Conservation (phyloP, 345 rosid species). For the Firmiana major region DNA sequence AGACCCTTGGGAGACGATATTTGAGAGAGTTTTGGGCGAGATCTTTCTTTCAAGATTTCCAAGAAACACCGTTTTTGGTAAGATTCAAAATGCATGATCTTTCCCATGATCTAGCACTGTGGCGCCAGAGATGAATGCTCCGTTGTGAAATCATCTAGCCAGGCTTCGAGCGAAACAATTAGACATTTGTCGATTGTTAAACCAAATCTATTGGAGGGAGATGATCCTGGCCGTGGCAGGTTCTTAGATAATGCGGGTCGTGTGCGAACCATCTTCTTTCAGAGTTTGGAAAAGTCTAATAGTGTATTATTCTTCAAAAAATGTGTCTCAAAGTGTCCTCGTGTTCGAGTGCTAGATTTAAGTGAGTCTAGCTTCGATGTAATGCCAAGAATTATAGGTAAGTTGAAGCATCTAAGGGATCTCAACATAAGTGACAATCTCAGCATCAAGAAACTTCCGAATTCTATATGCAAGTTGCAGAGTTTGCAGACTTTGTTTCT, state of each 20-base stretch:
- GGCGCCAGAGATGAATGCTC: background rate
- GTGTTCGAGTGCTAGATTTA: background rate
- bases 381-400: background rate
- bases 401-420: background rate
- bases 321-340: background rate
- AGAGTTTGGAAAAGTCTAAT: background rate
- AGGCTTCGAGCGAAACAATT: background rate
- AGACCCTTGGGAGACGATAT: background rate
- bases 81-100: background rate
- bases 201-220: background rate
- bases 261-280: background rate
- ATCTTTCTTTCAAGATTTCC: conserved; percentile 5
- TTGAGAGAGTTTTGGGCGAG: background rate
- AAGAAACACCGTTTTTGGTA: background rate
- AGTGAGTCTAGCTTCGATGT: background rate
- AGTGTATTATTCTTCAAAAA: background rate
- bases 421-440: background rate
- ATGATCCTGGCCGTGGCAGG: background rate
- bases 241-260: background rate
- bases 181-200: background rate
- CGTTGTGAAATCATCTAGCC: background rate
- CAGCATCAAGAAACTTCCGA: background rate
- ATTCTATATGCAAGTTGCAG: background rate
- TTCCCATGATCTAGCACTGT: background rate
- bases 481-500: background rate